A percentile compares a stretch with the other conserved stretches of the same genome.
Evolutionary conservation across 352 stramenopile species (phyloP).

Genomic region (Phytophthora syringae): DNA sequence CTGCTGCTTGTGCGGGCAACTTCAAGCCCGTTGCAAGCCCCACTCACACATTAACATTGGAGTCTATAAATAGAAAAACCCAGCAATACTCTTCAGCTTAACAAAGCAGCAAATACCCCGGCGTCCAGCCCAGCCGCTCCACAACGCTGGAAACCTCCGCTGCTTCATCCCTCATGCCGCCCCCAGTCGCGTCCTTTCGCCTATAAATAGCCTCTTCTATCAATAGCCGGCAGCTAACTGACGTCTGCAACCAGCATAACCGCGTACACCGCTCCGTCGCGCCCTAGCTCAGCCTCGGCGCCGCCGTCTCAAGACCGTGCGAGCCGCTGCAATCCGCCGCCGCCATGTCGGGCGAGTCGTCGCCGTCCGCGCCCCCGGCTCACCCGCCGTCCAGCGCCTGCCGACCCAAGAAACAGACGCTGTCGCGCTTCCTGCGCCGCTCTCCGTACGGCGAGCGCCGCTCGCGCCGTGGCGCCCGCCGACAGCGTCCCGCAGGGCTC

Average conservation of each 20-base stretch:
- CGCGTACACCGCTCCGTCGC: neutral
- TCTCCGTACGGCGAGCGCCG: conserved; percentile 69
- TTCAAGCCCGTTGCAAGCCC: too few species aligned
- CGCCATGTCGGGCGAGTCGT: conserved; percentile 36
- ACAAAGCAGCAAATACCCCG: too few species aligned
- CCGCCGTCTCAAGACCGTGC: conserved; percentile 25
- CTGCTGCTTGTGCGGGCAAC: too few species aligned
- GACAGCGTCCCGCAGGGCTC: conserved; percentile 34
- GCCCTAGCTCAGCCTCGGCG: neutral
- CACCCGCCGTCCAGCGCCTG: conserved; percentile 36
- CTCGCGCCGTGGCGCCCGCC: conserved; percentile 57
- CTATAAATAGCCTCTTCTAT: conserved; percentile 15
- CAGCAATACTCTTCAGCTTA: too few species aligned
- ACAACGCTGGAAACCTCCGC: neutral
- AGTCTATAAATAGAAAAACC: too few species aligned
- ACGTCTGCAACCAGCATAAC: conserved; percentile 20
- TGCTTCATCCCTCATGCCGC: conserved; percentile 9
- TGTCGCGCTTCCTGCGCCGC: conserved; percentile 64
- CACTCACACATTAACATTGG: too few species aligned
- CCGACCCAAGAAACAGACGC: conserved; percentile 64
- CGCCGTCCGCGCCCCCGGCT: conserved; percentile 28
- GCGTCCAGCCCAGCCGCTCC: too few species aligned
- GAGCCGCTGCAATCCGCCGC: too few species aligned
- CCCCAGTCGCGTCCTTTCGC: conserved; percentile 15
- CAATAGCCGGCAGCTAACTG: conserved; percentile 10